Evolutionary conservation across 73 alveolate species (phyloP).

Genomic region (Paramecium sexaurelia): DNA sequence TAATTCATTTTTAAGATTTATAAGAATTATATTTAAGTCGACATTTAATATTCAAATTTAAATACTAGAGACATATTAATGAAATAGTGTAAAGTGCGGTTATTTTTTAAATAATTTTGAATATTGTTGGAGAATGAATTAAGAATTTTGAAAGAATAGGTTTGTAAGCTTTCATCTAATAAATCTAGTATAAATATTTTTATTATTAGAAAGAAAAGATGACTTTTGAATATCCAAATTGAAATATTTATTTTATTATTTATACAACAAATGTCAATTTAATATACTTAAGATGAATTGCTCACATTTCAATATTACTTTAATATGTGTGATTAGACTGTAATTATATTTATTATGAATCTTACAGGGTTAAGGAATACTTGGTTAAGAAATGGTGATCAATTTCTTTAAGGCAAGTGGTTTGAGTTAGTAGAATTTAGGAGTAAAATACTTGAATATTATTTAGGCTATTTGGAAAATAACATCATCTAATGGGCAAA

Average conservation of each 20-base stretch:
- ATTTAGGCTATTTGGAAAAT: constrained; percentile 7
- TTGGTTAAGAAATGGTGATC: background rate
- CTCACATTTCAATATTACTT: background rate
- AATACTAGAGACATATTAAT: too few relatives aligned
- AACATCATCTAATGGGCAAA: background rate
- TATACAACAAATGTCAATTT: background rate
- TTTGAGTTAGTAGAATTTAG: background rate
- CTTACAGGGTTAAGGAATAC: constrained; percentile 3
- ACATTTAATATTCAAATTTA: too few relatives aligned
- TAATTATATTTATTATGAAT: background rate
- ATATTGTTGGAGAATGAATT: too few relatives aligned
- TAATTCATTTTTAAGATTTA: too few relatives aligned
- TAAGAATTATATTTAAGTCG: too few relatives aligned
- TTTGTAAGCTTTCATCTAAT: too few relatives aligned
- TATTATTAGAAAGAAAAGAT: too few relatives aligned
- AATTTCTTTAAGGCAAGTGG: constrained; percentile 1
- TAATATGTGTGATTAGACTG: background rate
- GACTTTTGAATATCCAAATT: too few relatives aligned
- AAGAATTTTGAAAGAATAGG: too few relatives aligned
- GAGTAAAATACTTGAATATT: background rate
- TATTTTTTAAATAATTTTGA: too few relatives aligned
- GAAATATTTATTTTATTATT: background rate
- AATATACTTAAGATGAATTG: constrained; percentile 13
- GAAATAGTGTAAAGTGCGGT: too few relatives aligned
- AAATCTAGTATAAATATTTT: too few relatives aligned